Conservation (phyloP, 2,329 filamentous ascomycete genomes). For the Fusarium sp. region DNA sequence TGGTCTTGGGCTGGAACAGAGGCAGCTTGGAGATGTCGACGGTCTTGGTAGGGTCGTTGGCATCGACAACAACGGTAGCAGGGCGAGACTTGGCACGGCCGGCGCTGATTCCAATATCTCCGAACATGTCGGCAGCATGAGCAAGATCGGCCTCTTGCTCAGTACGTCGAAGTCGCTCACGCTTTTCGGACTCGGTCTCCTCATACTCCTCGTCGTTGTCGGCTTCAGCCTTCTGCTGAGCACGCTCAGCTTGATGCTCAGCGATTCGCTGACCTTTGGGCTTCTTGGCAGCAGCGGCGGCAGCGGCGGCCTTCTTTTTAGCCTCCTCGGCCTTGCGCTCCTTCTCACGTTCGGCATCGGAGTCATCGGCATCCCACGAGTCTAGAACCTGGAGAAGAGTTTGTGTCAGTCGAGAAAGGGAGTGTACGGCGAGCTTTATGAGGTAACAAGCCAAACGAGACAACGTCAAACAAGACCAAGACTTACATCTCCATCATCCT, state of each 20-base stretch:
- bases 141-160: constrained; percentile 91
- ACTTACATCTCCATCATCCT: constrained; percentile 83
- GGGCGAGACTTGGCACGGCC: constrained; percentile 76
- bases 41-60: constrained; percentile 78
- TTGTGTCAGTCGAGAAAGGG: constrained; percentile 6
- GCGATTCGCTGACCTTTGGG: constrained; percentile 86
- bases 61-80: constrained; percentile 75
- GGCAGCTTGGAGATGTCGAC: constrained; percentile 84
- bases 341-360: constrained; percentile 96
- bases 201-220: constrained; percentile 73
- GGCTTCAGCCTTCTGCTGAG: constrained; percentile 63
- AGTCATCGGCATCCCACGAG: constrained; percentile 96
- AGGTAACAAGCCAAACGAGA: neutral
- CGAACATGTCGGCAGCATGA: constrained; percentile 93
- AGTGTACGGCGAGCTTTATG: too few relatives aligned
- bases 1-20: constrained; percentile 90
- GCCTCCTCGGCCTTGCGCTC: constrained; percentile 85
- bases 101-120: constrained; percentile 73
- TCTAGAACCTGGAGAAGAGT: constrained; percentile 79
- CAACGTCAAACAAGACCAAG: neutral
- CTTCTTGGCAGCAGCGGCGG: constrained; percentile 91
- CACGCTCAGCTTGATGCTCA: constrained; percentile 75
- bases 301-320: constrained; percentile 89
- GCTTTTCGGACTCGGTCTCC: constrained; percentile 78
- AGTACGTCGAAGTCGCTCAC: constrained; percentile 78